phyloP scores from a whole-genome alignment of 179 eudicot species.

The Spergularia azorica region DNA sequence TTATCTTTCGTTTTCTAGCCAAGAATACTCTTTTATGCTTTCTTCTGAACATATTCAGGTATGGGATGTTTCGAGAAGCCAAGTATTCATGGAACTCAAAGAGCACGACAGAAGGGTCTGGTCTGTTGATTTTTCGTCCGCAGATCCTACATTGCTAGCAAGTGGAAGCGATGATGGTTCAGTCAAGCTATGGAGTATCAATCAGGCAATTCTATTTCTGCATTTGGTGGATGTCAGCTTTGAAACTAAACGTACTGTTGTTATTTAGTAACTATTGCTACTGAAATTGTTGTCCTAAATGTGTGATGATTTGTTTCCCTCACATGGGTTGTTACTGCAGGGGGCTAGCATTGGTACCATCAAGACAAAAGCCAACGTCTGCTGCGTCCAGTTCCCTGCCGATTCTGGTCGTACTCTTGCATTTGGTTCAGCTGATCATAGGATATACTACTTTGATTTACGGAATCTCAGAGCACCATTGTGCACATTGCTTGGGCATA shows the following conservation, averaged over 20 bases:
- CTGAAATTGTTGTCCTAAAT: conserved; percentile 29
- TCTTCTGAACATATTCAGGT: conserved; percentile 50
- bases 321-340: conserved; percentile 65
- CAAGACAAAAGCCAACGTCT: conserved; percentile 90
- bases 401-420: conserved; percentile 83
- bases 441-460: conserved; percentile 82
- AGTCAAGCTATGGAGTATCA: conserved; percentile 99
- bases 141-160: conserved; percentile 91
- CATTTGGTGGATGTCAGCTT: conserved; percentile 95
- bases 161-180: conserved; percentile 98
- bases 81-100: conserved; percentile 76
- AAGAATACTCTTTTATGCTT: conserved; percentile 13
- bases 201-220: conserved; percentile 98
- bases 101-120: conserved; percentile 94
- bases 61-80: conserved; percentile 92
- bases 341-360: conserved; percentile 83
- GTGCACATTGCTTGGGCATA: conserved; percentile 84
- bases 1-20: background rate
- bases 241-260: conserved; percentile 83
- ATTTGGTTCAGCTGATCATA: conserved; percentile 97
- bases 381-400: conserved; percentile 85
- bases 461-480: conserved; percentile 73
- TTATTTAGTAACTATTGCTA: conserved; percentile 52
- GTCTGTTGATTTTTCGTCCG: conserved; percentile 91
- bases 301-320: conserved; percentile 58